Evolutionary conservation across 1,284 basidiomycete species (phyloP), one percentile per base, ranked within the genome.

Genomic region (Puccinia coronata): DNA sequence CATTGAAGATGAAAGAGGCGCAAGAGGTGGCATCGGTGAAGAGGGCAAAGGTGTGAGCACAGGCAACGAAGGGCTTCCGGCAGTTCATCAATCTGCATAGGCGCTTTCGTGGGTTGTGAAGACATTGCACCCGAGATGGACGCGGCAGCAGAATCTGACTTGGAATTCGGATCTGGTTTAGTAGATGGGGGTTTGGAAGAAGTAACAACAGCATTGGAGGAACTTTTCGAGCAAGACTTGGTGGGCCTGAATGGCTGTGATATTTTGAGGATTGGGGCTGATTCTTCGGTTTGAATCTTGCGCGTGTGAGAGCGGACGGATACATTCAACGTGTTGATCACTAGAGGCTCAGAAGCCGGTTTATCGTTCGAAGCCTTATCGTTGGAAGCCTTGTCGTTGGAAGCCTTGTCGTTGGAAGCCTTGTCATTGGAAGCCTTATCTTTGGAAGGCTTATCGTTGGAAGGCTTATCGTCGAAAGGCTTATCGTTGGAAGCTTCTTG

Each of bases 231-330:
- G 28, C 4, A 41, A 43, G 53, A 49, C 51, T 76, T 76, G 16
- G 39, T 76, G 41, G 73, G 73, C 57, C 41, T 76, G 43, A 76
- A 76, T n/a, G n/a, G 57, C 20, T 39, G 43, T 47, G 55, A 41
- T 61, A 28, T 53, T 28, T 76, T 76, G 36, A 65, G 43, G 28
- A 76, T 49, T 11, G 73, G 41, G 23, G 8, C 25, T 1, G 36
- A 31, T 6, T 76, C 39, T 49, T 65, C 43, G 31, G 16, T n/a
- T 63, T 25, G 39, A 63, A 20, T 55, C 23, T 76, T 76, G 3
- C 73, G 39, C 25, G 57, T 23, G 16, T 61, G 73, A 49, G 73
- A 76, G 16, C 43, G 73, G 31, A 63, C 59, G 28, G 73, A 76
- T 61, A 76, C 73, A 23, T 76, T 76, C 25, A 51, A n/a, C 1